Conservation (phyloP, 805 yeast genomes). For the Cyberlindnera subsufficiens region DNA sequence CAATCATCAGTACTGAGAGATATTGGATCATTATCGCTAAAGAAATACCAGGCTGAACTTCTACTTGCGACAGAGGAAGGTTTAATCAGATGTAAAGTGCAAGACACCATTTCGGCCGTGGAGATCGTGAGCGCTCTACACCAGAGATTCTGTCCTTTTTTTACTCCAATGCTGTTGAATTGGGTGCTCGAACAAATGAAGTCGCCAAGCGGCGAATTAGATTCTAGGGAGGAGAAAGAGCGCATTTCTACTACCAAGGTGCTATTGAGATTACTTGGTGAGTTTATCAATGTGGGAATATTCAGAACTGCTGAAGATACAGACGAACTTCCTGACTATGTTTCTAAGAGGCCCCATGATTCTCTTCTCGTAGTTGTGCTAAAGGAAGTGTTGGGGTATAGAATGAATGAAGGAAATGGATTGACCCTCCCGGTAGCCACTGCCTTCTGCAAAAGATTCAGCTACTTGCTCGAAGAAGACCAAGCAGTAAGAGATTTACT, state of each 20-base stretch:
- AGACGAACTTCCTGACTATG: conserved; percentile 39
- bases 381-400: conserved; percentile 38
- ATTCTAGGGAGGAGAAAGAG: conserved; percentile 39
- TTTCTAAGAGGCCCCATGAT: conserved; percentile 29
- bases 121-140: conserved; percentile 70
- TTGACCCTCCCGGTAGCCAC: conserved; percentile 34
- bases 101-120: conserved; percentile 57
- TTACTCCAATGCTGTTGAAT: conserved; percentile 44
- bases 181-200: conserved; percentile 37
- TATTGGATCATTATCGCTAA: conserved; percentile 54
- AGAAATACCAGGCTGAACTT: conserved; percentile 70
- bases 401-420: conserved; percentile 26
- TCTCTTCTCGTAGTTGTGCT: conserved; percentile 39
- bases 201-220: conserved; percentile 23
- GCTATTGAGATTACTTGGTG: conserved; percentile 47
- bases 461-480: conserved; percentile 25
- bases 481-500: conserved; percentile 28
- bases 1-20: conserved; percentile 48
- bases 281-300: conserved; percentile 52
- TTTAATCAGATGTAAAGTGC: conserved; percentile 41
- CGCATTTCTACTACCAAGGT: conserved; percentile 38
- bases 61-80: conserved; percentile 60
- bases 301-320: conserved; percentile 41
- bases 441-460: conserved; percentile 44
- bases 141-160: conserved; percentile 56